A percentile compares a stretch with the other conserved stretches of the same genome.
phyloP scores from a whole-genome alignment of 768 basidiomycete genomes.

The Mycena amicta region DNA sequence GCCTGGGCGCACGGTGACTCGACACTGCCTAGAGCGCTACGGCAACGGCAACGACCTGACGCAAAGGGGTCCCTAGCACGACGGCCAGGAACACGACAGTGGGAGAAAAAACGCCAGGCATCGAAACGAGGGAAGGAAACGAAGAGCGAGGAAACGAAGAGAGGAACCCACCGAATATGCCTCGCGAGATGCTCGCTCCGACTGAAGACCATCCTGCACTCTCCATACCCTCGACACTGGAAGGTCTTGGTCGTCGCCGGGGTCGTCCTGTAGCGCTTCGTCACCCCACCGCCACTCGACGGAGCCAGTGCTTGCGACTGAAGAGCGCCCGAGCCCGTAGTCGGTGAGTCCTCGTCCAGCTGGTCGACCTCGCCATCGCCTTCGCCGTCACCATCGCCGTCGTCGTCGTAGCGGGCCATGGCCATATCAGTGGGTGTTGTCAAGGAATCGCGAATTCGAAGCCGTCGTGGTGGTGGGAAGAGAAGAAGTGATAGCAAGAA shows the following conservation, averaged over 20 bases:
- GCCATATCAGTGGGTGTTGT: too few species aligned
- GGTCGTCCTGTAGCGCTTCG: slow-evolving; percentile 77
- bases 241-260: slow-evolving; percentile 92
- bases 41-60: too few species aligned
- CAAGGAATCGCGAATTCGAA: too few species aligned
- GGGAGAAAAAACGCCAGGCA: slow-evolving; percentile 18
- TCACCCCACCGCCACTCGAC: slow-evolving; percentile 20
- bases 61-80: too few species aligned
- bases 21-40: too few species aligned
- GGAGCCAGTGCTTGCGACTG: not conserved
- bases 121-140: not conserved
- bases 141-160: not conserved
- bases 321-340: not conserved
- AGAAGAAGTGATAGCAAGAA: too few species aligned
- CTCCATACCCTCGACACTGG: slow-evolving; percentile 92
- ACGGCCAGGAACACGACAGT: too few species aligned
- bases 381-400: not conserved
- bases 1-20: too few species aligned
- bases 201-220: slow-evolving; percentile 96
- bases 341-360: not conserved
- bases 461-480: too few species aligned
- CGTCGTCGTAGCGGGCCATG: too few species aligned
- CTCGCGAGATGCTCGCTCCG: slow-evolving; percentile 94
- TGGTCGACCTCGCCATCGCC: not conserved
- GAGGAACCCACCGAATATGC: slow-evolving; percentile 79